Conservation (phyloP, 164 flowering plant genomes). For the Protea cynaroides region DNA sequence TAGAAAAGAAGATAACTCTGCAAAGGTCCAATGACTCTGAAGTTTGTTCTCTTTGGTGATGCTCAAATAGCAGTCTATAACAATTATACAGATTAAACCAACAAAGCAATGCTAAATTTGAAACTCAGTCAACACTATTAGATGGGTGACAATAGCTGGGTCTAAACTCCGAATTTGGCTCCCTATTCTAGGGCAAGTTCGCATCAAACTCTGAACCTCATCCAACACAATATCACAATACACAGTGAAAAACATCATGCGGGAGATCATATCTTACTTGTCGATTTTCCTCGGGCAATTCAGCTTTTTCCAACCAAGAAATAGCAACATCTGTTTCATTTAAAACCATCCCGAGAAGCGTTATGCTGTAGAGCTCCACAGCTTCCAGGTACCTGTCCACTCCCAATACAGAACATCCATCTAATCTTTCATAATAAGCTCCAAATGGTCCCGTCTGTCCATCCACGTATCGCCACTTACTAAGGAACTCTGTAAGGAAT, state of each 20-base stretch:
- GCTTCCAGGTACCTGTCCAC: constrained; percentile 57
- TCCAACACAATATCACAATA: not conserved
- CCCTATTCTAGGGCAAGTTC: too few species aligned
- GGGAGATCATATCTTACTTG: constrained; percentile 39
- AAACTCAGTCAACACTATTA: too few species aligned
- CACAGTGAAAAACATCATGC: not conserved
- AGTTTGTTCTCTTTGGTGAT: too few species aligned
- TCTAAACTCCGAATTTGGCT: not conserved
- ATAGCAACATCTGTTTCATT: constrained; percentile 47
- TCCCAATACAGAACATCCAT: constrained; percentile 21
- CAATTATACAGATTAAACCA: too few species aligned
- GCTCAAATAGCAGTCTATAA: too few species aligned
- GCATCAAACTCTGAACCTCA: constrained; percentile 1
- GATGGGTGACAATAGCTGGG: too few species aligned
- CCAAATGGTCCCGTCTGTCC: constrained; percentile 21
- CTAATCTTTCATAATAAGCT: constrained; percentile 14
- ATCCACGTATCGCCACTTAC: constrained; percentile 53
- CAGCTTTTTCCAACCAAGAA: constrained; percentile 74
- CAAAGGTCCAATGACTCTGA: too few species aligned
- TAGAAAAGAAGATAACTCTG: too few species aligned
- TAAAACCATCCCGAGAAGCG: constrained; percentile 38
- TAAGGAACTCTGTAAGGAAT: constrained; percentile 67
- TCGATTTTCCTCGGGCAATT: constrained; percentile 55
- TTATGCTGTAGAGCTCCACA: constrained; percentile 62
- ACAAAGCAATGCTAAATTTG: too few species aligned